Evolutionary conservation across 2,329 filamentous ascomycete species (phyloP).

Genomic region (Penicillium sp.): DNA sequence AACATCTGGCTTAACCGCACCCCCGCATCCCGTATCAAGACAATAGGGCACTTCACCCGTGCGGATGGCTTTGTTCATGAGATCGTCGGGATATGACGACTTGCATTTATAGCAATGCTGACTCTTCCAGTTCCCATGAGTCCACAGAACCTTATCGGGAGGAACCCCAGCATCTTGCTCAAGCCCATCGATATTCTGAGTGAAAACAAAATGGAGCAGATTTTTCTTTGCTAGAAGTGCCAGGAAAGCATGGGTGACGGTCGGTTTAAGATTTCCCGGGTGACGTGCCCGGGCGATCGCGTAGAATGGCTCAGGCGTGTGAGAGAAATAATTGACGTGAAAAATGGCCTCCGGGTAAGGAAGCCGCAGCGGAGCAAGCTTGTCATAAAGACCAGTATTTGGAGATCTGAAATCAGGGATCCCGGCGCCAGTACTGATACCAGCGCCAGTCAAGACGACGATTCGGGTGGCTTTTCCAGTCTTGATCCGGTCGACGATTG

Average conservation of each 20-base stretch:
- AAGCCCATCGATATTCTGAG: constrained; percentile 85
- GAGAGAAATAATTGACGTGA: constrained; percentile 70
- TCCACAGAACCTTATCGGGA: constrained; percentile 64
- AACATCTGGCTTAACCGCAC: constrained; percentile 75
- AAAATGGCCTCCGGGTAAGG: constrained; percentile 81
- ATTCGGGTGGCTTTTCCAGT: constrained; percentile 12
- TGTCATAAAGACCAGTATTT: constrained; percentile 75
- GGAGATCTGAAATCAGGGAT: constrained; percentile 85
- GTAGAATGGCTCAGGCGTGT: constrained; percentile 75
- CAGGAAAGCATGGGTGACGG: constrained; percentile 74
- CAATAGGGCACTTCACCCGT: constrained; percentile 62
- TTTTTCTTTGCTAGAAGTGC: constrained; percentile 63
- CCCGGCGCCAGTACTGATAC: constrained; percentile 50
- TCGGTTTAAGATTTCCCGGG: constrained; percentile 72
- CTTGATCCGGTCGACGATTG: constrained; percentile 14
- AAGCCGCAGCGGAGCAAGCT: constrained; percentile 67
- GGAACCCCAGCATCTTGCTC: constrained; percentile 75
- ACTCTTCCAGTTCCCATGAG: constrained; percentile 75
- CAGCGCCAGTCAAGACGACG: constrained; percentile 53
- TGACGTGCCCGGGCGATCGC: constrained; percentile 75
- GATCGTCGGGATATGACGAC: constrained; percentile 54
- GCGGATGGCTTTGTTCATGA: constrained; percentile 59
- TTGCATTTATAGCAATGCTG: constrained; percentile 78
- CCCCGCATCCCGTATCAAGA: constrained; percentile 49
- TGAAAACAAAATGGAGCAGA: constrained; percentile 71